These are phyloP conservation scores for Saccharomycopsis hybrid DNA, from an alignment of 1,139 yeast genomes.

Conservation along the genomic window DNA sequence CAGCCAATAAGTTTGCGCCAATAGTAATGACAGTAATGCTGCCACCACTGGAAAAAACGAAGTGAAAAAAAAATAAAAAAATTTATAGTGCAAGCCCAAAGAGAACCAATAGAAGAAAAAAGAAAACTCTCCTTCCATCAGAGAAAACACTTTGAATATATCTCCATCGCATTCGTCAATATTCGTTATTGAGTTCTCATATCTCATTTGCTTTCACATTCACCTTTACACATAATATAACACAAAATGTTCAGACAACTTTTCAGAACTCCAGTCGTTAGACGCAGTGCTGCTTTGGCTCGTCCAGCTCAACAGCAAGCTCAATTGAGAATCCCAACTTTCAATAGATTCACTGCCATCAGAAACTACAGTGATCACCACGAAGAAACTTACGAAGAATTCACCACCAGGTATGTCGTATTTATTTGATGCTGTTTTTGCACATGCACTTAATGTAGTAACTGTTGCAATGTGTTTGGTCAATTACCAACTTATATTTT, in stretches of 20 bases:
- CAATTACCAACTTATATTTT: no score
- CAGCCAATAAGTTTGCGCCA: constrained; percentile 8
- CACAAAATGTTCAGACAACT: constrained; percentile 26
- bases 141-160: background rate
- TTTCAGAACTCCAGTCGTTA: constrained; percentile 27
- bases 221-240: background rate
- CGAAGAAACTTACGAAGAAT: constrained; percentile 92
- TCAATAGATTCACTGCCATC: constrained; percentile 28
- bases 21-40: constrained; percentile 27
- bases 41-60: constrained; percentile 3
- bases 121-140: background rate
- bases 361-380: constrained; percentile 61
- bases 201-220: background rate
- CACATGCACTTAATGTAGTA: no score
- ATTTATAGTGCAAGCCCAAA: background rate
- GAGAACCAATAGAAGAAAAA: background rate
- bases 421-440: background rate
- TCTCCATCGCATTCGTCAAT: background rate
- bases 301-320: constrained; percentile 21
- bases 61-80: constrained; percentile 4
- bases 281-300: constrained; percentile 28
- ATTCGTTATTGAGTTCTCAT: background rate
- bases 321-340: constrained; percentile 22
- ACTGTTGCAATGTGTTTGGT: no score
- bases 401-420: constrained; percentile 62